Percentiles rank a stretch among this genome's conserved stretches.
phyloP scores from a whole-genome alignment of 257 asterid genomes.

The Solanum piurae region DNA sequence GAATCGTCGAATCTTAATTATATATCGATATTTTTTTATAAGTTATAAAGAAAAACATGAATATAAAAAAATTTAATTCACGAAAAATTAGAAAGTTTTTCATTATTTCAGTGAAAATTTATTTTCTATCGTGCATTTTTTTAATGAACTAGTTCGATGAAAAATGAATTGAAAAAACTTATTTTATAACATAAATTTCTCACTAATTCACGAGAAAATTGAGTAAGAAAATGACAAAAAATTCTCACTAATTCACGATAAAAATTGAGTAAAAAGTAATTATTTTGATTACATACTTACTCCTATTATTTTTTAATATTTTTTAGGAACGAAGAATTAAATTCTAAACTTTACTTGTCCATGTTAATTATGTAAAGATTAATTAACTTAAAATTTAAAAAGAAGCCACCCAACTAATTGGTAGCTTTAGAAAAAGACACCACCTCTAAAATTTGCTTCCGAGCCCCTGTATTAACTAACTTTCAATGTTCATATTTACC shows the following conservation, averaged over 20 bases:
- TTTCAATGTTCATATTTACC: background rate
- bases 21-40: too few species aligned
- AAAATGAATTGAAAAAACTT: background rate
- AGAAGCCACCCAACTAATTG: background rate
- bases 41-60: too few species aligned
- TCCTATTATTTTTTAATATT: background rate
- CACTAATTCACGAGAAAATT: background rate
- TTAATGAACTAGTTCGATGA: background rate
- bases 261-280: background rate
- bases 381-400: background rate
- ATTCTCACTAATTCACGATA: background rate
- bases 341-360: background rate
- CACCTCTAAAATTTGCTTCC: background rate
- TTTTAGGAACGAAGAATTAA: background rate
- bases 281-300: too few species aligned
- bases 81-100: too few species aligned
- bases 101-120: too few species aligned
- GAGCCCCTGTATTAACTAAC: background rate
- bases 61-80: too few species aligned
- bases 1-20: too few species aligned
- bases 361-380: background rate
- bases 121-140: background rate
- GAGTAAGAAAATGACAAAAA: background rate
- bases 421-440: background rate
- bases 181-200: too few species aligned